phyloP scores from a whole-genome alignment of 257 asterid genomes.

The Oldenlandia corymbosa region DNA sequence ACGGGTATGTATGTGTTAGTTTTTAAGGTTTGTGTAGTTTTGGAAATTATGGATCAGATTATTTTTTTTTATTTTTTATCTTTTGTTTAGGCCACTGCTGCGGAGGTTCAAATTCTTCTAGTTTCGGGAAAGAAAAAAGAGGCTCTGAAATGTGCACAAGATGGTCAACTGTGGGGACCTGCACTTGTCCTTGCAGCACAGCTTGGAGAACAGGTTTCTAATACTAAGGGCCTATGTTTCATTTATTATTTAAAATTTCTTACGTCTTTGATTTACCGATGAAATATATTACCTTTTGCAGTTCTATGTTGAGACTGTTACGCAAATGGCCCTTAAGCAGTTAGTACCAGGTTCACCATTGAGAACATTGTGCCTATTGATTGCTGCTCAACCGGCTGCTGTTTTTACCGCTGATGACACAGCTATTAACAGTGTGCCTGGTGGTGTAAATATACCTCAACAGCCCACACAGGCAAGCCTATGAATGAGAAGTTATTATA shows the following conservation, averaged over 20 bases:
- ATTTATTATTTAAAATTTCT: too few species aligned
- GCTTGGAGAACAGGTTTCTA: slow-evolving; percentile 85
- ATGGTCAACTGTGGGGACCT: slow-evolving; percentile 98
- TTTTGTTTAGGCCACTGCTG: slow-evolving; percentile 64
- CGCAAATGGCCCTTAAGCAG: slow-evolving; percentile 87
- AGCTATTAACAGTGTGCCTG: slow-evolving; percentile 38
- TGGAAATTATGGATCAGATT: too few species aligned
- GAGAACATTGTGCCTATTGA: slow-evolving; percentile 85
- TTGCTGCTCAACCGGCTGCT: slow-evolving; percentile 94
- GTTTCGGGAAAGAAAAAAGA: slow-evolving; percentile 95
- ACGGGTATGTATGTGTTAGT: slow-evolving; percentile 42
- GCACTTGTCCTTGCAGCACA: slow-evolving; percentile 98
- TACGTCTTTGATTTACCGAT: slow-evolving; percentile 6
- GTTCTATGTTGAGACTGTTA: slow-evolving; percentile 89
- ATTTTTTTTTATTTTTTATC: neutral
- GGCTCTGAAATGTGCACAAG: slow-evolving; percentile 88
- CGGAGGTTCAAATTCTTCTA: slow-evolving; percentile 78
- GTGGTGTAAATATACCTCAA: slow-evolving; percentile 45
- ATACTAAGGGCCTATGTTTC: too few species aligned
- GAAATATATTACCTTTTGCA: slow-evolving; percentile 28
- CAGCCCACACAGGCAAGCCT: slow-evolving; percentile 66
- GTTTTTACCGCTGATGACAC: slow-evolving; percentile 58
- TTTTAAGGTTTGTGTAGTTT: neutral
- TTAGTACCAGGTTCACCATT: slow-evolving; percentile 91
- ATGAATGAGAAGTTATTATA: slow-evolving; percentile 11